Evolutionary conservation across 306 rosid species (phyloP), one percentile per base, ranked within the genome.

Genomic region (Dalbergia cultrata): DNA sequence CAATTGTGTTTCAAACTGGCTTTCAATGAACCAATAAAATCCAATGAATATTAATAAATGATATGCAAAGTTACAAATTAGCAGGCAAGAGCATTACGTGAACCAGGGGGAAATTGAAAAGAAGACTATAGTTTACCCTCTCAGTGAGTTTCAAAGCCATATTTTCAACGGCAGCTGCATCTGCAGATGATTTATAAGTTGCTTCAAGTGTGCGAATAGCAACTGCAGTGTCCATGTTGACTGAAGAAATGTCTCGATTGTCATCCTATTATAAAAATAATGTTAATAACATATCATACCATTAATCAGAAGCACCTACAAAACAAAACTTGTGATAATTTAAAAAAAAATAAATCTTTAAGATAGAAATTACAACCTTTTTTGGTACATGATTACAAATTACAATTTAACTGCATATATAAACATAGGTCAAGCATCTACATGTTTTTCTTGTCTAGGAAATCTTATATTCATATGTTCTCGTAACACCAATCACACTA

Each of bases 151-250:
- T 93, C 81, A 88, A 34, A 83, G 93, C 88, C 97, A 89, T 92
- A 68, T 90, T 90, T 90, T 96, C 99, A 84, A 89, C 97, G 1
- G 99, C 88, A 82, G 89, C 91, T 62, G 99, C 98, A 83, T 93
- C 99, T 34, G 92, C 93, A 19, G 99, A 96, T 82, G 98, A 83
- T 83, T 93, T 93, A 78, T 90, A 96, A 45, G 99, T 96, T 39
- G 99, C 99, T 89, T 96, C 98, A 67, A 96, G 97, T 54, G 99
- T 96, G 68, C 98, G 96, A 72, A 96, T 96, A 47, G 99, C 99
- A 71, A 96, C 99, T 61, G 99, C 98, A 26, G 99, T 96, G 84
- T 96, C 99, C 99, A 96, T 96, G 84, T 96, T 96, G 80, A 96
- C 99, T 0, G 99, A 83, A 78, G 99, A 93, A 80, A 93, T 89